Percentiles rank a stretch among this genome's conserved stretches.
Evolutionary conservation across 768 basidiomycete genomes (phyloP).

Genomic region (Paxillus ammoniavirescens): DNA sequence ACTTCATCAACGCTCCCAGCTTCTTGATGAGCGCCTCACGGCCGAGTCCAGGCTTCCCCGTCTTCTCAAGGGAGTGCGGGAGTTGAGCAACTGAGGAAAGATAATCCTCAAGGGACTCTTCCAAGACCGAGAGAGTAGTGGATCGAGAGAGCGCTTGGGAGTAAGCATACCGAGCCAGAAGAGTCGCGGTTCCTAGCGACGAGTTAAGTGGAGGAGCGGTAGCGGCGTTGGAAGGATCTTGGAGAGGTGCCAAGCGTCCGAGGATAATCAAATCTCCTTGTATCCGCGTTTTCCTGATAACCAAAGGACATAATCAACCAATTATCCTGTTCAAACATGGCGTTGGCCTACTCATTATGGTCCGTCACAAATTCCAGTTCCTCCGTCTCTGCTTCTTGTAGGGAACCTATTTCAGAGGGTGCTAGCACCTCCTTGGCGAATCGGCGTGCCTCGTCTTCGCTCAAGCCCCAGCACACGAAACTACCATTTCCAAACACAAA

Average conservation of each 20-base stretch:
- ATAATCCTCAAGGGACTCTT: conserved; percentile 80
- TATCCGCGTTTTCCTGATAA: conserved; percentile 71
- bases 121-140: conserved; percentile 83
- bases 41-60: conserved; percentile 81
- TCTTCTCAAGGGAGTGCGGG: conserved; percentile 71
- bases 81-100: conserved; percentile 79
- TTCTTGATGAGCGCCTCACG: conserved; percentile 87
- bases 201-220: conserved; percentile 48
- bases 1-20: conserved; percentile 86
- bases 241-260: conserved; percentile 64
- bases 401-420: conserved; percentile 59
- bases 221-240: conserved; percentile 43
- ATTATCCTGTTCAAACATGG: background rate
- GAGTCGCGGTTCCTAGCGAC: conserved; percentile 64
- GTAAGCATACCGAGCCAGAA: conserved; percentile 86
- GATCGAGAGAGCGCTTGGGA: conserved; percentile 91
- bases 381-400: conserved; percentile 77
- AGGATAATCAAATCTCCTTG: conserved; percentile 93
- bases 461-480: conserved; percentile 88
- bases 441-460: conserved; percentile 65
- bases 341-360: conserved; percentile 68
- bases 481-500: conserved; percentile 89
- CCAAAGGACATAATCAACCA: conserved; percentile 3
- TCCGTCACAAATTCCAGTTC: conserved; percentile 93
- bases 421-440: conserved; percentile 66